Percentiles rank a stretch among this genome's conserved stretches.
Conservation (phyloP, 768 basidiomycete genomes). For the Cubamyces lactineus region DNA sequence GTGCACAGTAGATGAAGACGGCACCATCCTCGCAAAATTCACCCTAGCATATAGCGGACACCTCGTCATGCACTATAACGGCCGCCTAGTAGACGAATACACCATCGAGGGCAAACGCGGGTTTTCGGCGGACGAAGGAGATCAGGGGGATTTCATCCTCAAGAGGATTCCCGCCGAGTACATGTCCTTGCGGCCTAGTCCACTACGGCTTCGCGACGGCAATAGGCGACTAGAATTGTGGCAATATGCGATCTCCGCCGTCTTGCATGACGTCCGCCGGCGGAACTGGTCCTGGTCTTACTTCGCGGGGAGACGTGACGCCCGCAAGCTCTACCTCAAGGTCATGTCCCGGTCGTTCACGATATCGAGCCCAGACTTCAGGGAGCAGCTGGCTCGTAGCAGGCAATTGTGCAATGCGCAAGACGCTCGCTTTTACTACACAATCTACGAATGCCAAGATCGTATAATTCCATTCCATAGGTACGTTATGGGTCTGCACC, state of each 20-base stretch:
- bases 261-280: conserved; percentile 16
- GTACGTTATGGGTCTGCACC: background rate
- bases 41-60: background rate
- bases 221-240: conserved; percentile 17
- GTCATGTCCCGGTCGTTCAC: background rate
- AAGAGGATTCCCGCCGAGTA: conserved; percentile 18
- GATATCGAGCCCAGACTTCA: background rate
- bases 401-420: background rate
- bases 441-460: background rate
- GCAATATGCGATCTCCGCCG: conserved; percentile 21
- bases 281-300: conserved; percentile 24
- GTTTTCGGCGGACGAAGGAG: background rate
- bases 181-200: conserved; percentile 17
- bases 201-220: background rate
- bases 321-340: conserved; percentile 10
- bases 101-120: background rate
- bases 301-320: conserved; percentile 20
- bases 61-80: background rate
- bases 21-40: background rate
- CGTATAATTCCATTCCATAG: background rate
- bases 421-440: background rate
- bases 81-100: conserved; percentile 9
- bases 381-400: background rate
- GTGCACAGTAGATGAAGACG: background rate
- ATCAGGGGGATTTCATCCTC: conserved; percentile 6